A percentile compares a stretch with the other conserved stretches of the same genome.
phyloP scores from a whole-genome alignment of 1,284 basidiomycete genomes.

The Phylloboletellus chloephorus region DNA sequence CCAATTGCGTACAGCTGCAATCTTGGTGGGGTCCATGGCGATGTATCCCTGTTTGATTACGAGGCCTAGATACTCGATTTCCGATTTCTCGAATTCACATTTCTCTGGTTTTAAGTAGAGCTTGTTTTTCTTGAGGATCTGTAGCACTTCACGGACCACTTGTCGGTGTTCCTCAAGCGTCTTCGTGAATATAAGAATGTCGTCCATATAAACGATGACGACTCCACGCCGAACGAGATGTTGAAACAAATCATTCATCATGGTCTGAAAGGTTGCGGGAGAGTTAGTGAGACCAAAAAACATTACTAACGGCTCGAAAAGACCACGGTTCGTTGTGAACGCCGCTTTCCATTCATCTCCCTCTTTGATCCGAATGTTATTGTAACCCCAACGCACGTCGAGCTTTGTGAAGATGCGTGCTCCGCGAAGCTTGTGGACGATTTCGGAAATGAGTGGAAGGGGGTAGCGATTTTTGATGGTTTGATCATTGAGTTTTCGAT shows the following conservation, averaged over 20 bases:
- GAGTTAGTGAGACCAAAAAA: slow-evolving; percentile 25
- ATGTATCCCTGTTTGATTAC: slow-evolving; percentile 18
- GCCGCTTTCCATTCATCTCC: slow-evolving; percentile 11
- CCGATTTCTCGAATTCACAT: slow-evolving; percentile 33
- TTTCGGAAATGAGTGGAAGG: neutral
- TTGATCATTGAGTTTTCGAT: too few relatives aligned
- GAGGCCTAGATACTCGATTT: slow-evolving; percentile 39
- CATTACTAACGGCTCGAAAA: slow-evolving; percentile 35
- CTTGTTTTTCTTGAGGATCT: slow-evolving; percentile 24
- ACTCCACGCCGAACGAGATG: slow-evolving; percentile 16
- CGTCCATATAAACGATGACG: slow-evolving; percentile 1
- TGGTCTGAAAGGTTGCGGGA: slow-evolving; percentile 27
- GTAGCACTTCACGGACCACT: slow-evolving; percentile 29
- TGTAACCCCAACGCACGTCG: too few relatives aligned
- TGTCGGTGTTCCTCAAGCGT: slow-evolving; percentile 16
- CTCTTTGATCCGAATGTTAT: slow-evolving; percentile 18
- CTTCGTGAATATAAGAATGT: slow-evolving; percentile 11
- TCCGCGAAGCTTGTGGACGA: too few relatives aligned
- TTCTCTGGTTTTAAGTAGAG: slow-evolving; percentile 35
- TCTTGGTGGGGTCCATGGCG: slow-evolving; percentile 19
- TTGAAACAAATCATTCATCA: slow-evolving; percentile 15
- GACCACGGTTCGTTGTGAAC: slow-evolving; percentile 1
- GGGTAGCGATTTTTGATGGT: neutral
- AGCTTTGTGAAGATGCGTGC: too few relatives aligned
- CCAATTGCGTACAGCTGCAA: slow-evolving; percentile 31